Base-by-base conservation (phyloP, 306 rosid genomes). In the Vigna radiata region DNA sequence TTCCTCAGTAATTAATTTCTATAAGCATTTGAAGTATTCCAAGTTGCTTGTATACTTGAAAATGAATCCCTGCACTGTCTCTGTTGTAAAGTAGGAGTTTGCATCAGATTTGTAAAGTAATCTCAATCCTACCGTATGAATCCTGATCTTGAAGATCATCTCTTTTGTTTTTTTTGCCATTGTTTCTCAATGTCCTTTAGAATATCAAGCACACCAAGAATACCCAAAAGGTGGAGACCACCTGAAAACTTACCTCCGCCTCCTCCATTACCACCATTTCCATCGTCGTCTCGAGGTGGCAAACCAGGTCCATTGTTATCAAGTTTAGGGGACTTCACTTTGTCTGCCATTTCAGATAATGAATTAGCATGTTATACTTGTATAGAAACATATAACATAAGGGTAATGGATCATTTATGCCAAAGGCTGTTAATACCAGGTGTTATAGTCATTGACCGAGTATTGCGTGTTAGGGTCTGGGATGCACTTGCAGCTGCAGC, bases 241-340 rank as follows among this genome's bases (percentile, higher is more conserved):
- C 97, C 98, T 0, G 96, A 89, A 50, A 65, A 89, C 25, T 91
- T 96, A 16, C 92, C 92, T 0, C 96, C 97, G 0, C 96, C 98
- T 0, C 96, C 99, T 0, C 99, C 94, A 0, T 90, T 91, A 0
- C 97, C 98, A 0, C 98, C 99, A 0, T 91, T 87, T 5, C 79
- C 95, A 1, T 86, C 96, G 11, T 84, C 91, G 5, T 84, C 86
- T 2, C 82, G 68, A 7, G 98, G 97, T 7, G 98, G 98, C 18
- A 89, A 80, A 25, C 96, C 96, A 66, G 86, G 80, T 8, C 91
- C 97, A 1, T 81, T 90, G 73, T 92, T 88, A 53, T 88, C 94
- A 25, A 96, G 90, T 62, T 69, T 82, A 16, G 91, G 93, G 5
- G 87, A 48, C 87, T 81, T 89, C 37, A 88, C 90, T 86, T 89